Base-by-base conservation (phyloP, 2,329 filamentous ascomycete genomes). In the Pseudogymnoascus sp. region DNA sequence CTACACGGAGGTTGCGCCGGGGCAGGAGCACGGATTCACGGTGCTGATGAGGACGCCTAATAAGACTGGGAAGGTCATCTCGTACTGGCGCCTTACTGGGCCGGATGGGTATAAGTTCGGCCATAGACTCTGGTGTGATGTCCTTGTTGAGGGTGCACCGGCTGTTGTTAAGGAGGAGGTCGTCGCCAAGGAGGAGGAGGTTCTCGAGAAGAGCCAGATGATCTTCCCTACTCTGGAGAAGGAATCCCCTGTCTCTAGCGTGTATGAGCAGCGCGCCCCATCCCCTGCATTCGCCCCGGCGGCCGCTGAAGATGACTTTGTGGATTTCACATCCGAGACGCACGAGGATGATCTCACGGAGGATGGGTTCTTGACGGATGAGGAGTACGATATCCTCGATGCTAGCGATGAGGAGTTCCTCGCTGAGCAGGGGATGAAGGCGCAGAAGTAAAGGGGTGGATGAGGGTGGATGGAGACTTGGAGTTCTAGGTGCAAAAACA, bases 321-420 rank as follows among this genome's bases (percentile, higher is more conserved):
- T 82, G 16, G 81, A 85, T 18, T 78, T 82, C 56, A 80, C 80
- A 56, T 81, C 79, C 65, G 78, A 77, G 66, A 78, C 76, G 36
- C 86, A 83, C 80, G 77, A 76, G n/a, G 79, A 79, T 38, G 81
- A 85, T 42, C 79, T 77, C n/a, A 83, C 82, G 1, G 85, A 87
- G 11, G 86, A 89, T 65, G 90, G 88, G 11, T 97, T 96, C 81
- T 78, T 96, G 80, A 97, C 95, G 0, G 95, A 99, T 67, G 95
- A 97, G 75, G 95, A 99, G 78, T 99, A 97, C 75, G 95, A 99
- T 72, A 93, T 97, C 68, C 85, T 97, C 53, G 92, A 97, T 78
- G 93, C 92, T 46, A 96, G 91, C 64, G 93, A 97, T 69, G 90
- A 96, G 75, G 93, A 97, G 74, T 88, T 84, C 68, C 75, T 85